Base-by-base conservation (phyloP, 257 asterid species). In the Nicotiana tabacum region DNA sequence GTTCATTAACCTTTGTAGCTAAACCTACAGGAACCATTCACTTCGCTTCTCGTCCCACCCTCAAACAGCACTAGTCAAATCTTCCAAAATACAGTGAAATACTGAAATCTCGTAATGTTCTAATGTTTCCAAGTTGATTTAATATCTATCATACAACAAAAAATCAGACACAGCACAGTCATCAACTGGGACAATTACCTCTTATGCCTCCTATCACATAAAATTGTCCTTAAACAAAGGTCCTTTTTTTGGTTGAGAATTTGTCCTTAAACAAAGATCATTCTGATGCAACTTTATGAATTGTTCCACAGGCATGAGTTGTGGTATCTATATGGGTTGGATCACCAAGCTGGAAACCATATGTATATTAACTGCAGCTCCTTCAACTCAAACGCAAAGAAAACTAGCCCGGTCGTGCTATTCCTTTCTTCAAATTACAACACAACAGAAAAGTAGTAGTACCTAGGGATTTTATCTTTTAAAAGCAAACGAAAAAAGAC, bases 371-470 rank as follows among this genome's bases (percentile, higher is more conserved):
- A 27, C 27, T 33, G 5, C 6, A 1, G 39, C 24, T 72, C 39
- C 80, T 72, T 72, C 79, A 72, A 72, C 24, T 72, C 61, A 0
- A 43, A 24, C 17, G 48, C 78, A n/a, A 48, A 74, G 15, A 18
- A 72, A 72, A 72, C 37, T 74, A 24, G 39, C 79, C 35, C 8
- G 4, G 17, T 13, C 57, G 17, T 10, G 37, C 80, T 74, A 72
- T 13, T 74, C 27, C 27, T 48, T 24, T 27, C 43, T 24, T 51
- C 46, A 76, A 51, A 51, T 27, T 48, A 48, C 10, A 74, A 48
- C 80, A 46, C 80, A 74, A 60, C 80, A 76, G 27, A 76, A 72
- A 76, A 51, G 64, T 51, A 51, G 64, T 51, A 48, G 35, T 11
- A 74, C 24, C 62, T 2, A 74, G 4, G 62, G 37, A 43, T 69